These are phyloP conservation scores for Friedmanniomyces endolithicus DNA, from an alignment of 495 filamentous ascomycete genomes.

Conservation along the genomic window DNA sequence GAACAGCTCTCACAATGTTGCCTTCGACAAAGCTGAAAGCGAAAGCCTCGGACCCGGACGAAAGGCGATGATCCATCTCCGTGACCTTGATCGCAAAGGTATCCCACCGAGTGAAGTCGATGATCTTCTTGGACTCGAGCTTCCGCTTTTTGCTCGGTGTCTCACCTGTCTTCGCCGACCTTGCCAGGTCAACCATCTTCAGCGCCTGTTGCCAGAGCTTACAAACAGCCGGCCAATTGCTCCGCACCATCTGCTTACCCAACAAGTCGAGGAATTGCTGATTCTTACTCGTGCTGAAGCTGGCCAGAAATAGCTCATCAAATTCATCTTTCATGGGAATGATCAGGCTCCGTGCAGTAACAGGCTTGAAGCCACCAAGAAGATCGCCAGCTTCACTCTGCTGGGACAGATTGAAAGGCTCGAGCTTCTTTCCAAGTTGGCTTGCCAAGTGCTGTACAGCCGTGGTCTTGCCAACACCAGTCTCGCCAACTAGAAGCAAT, in stretches of 20 bases:
- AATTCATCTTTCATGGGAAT: conserved; percentile 89
- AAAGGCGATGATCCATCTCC: conserved; percentile 69
- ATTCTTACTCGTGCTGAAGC: conserved; percentile 77
- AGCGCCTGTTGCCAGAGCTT: conserved; percentile 81
- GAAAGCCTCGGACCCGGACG: conserved; percentile 65
- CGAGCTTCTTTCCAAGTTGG: conserved; percentile 65
- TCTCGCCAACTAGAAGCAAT: conserved; percentile 88
- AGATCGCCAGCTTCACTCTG: conserved; percentile 93
- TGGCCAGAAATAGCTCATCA: conserved; percentile 71
- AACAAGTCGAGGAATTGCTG: conserved; percentile 70
- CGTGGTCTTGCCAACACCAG: conserved; percentile 94
- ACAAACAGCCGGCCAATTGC: conserved; percentile 72
- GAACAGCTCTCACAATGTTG: conserved; percentile 78
- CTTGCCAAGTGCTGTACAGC: conserved; percentile 85
- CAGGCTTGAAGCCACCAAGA: conserved; percentile 88
- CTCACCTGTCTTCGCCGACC: conserved; percentile 29
- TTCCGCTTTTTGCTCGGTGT: conserved; percentile 74
- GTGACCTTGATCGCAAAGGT: conserved; percentile 62
- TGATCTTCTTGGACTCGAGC: conserved; percentile 42
- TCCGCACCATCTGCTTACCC: conserved; percentile 61
- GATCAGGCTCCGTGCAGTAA: conserved; percentile 75
- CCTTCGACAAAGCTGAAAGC: conserved; percentile 94
- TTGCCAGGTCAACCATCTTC: conserved; percentile 55
- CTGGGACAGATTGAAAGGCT: conserved; percentile 88
- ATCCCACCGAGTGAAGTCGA: conserved; percentile 54